These are phyloP conservation scores for Kalaharituber pfeilii DNA, from an alignment of 2,329 filamentous ascomycete genomes.

Conservation along the genomic window DNA sequence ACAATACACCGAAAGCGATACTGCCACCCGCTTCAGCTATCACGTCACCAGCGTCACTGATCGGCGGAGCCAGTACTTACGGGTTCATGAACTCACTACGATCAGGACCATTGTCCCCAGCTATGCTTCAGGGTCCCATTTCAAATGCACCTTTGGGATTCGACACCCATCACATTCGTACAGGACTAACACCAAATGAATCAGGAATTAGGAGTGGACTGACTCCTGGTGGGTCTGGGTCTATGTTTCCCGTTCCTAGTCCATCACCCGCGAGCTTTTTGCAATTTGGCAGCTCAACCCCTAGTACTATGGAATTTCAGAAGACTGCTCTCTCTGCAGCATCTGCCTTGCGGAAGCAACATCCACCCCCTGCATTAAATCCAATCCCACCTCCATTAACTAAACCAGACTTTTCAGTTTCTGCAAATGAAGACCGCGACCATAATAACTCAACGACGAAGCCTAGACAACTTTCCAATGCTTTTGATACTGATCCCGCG, in stretches of 20 bases:
- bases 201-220: constrained; percentile 79
- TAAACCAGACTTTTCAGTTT: constrained; percentile 31
- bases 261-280: constrained; percentile 58
- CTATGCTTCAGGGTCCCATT: constrained; percentile 74
- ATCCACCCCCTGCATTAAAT: constrained; percentile 26
- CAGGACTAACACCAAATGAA: constrained; percentile 87
- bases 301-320: constrained; percentile 83
- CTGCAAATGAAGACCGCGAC: constrained; percentile 28
- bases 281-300: constrained; percentile 73
- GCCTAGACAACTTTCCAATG: constrained; percentile 16
- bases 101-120: constrained; percentile 84
- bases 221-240: constrained; percentile 85
- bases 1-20: constrained; percentile 48
- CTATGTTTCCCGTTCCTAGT: constrained; percentile 92
- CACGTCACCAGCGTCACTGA: constrained; percentile 72
- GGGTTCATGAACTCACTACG: constrained; percentile 74
- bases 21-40: constrained; percentile 78
- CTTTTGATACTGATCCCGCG: constrained; percentile 27
- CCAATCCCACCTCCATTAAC: constrained; percentile 29
- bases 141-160: constrained; percentile 44
- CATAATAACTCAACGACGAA: constrained; percentile 27
- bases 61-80: constrained; percentile 54
- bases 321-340: constrained; percentile 73
- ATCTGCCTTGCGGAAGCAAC: constrained; percentile 19
- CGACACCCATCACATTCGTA: constrained; percentile 49